Conservation (phyloP, 2,329 filamentous ascomycete species). For the Bipolaris gigantea region DNA sequence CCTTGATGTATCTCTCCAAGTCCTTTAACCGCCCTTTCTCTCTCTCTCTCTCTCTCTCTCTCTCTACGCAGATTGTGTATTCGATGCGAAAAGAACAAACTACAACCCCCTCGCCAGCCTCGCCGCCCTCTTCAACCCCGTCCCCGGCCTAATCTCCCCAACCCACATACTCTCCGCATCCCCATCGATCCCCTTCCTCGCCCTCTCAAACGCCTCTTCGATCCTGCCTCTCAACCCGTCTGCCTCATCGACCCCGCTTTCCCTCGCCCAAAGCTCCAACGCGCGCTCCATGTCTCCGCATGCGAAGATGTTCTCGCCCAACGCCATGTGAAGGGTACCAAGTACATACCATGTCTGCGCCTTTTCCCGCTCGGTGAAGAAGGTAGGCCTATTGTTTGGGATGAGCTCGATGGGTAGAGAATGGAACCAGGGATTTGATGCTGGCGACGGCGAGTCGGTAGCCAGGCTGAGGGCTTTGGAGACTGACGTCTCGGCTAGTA, state of each 20-base stretch:
- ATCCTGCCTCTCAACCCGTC: constrained; percentile 18
- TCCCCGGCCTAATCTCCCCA: constrained; percentile 29
- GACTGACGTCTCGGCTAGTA: constrained; percentile 28
- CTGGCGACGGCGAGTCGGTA: constrained; percentile 32
- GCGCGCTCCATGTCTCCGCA: constrained; percentile 41
- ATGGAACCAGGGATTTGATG: constrained; percentile 35
- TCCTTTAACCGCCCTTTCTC: too few species aligned
- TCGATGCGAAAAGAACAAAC: not conserved
- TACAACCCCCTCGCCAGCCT: constrained; percentile 13
- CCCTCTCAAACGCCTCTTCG: constrained; percentile 30
- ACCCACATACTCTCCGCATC: constrained; percentile 31
- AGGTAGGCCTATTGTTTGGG: constrained; percentile 34
- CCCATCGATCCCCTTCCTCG: constrained; percentile 34
- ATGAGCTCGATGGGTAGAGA: constrained; percentile 37
- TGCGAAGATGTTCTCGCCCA: constrained; percentile 39
- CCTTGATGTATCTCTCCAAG: too few species aligned
- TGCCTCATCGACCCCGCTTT: constrained; percentile 2
- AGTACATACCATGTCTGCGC: constrained; percentile 36
- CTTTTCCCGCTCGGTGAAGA: constrained; percentile 33
- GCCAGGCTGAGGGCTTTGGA: constrained; percentile 32
- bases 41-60: too few species aligned
- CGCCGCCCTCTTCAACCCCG: constrained; percentile 27
- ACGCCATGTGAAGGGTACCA: constrained; percentile 31
- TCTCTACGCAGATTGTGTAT: too few species aligned
- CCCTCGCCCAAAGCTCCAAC: constrained; percentile 20